Base-by-base conservation (phyloP, 768 basidiomycete species). In the Pleurotus platypus region DNA sequence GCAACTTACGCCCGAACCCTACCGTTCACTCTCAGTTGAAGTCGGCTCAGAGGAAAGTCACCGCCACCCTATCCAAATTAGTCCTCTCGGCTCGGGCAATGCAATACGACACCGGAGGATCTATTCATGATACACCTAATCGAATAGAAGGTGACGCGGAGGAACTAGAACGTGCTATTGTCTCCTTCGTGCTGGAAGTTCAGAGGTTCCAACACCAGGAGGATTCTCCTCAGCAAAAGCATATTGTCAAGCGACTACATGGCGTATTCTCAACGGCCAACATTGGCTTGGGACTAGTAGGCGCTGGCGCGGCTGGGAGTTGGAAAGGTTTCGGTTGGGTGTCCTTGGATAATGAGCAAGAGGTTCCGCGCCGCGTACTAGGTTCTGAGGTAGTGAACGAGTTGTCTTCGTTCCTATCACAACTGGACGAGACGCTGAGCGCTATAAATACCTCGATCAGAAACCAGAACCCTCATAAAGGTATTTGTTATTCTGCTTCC, bases 311-410 rank as follows among this genome's bases (percentile, higher is more conserved):
- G 51, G 92, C 79, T 20, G 91, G 81, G 7, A 74, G 76, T 18
- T 94, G 92, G 92, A 89, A 84, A 62, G 93, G 91, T 11, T 90
- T 92, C 61, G 94, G 93, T 35, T 94, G 87, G 80, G 81, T 89
- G 42, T 75, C 81, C 22, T 67, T 80, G 45, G 78, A 80, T 39
- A 79, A 80, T 27, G 75, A 79, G 5, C 74, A 75, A 16, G 76
- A 76, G 27, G 69, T 75, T 27, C 80, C 84, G 15, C 72, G 72
- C 62, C 77, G 75, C 47, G 63, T 75, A 38, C 70, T 90, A 53
- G 74, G 78, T 16, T 67, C 77, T 2, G 81, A 83, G 18, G 76
- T 82, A 22, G 72, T 87, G 49, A 69, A 72, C 11, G 85, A 88
- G 56, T 69, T 90, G 62, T 77, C 74, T 59, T 62, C 72, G 2